These are phyloP conservation scores for Marsdenia floribunda DNA, from an alignment of 257 asterid species.

Conservation along the genomic window DNA sequence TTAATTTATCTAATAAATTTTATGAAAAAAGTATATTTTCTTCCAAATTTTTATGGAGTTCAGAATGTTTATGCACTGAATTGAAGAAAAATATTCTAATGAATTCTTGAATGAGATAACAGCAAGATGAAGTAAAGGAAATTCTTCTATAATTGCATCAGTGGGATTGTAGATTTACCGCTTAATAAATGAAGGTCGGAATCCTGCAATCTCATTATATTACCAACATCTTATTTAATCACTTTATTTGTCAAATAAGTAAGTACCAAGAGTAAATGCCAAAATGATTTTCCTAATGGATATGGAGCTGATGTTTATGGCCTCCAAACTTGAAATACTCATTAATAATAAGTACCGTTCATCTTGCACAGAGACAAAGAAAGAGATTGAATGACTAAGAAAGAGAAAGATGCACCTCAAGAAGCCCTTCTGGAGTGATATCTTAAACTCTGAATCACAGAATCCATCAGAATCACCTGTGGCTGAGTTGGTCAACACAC, in stretches of 20 bases:
- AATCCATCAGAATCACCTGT: constrained; percentile 54
- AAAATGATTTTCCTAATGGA: not conserved
- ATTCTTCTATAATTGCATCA: not conserved
- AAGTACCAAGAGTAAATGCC: not conserved
- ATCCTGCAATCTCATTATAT: not conserved
- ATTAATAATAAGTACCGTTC: not conserved
- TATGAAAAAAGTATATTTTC: not conserved
- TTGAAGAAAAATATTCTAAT: not conserved
- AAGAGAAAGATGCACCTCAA: constrained; percentile 53
- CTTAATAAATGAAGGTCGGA: not conserved
- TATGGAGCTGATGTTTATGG: not conserved
- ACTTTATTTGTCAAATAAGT: not conserved
- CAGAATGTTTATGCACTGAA: not conserved
- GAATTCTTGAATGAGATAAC: not conserved
- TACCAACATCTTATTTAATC: not conserved
- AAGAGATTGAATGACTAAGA: not conserved
- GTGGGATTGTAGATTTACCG: not conserved
- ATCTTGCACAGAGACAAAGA: not conserved
- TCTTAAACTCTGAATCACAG: constrained; percentile 34
- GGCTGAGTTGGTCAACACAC: constrained; percentile 66
- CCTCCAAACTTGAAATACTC: not conserved
- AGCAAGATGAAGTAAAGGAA: not conserved
- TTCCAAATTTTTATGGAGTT: not conserved
- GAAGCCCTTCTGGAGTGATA: constrained; percentile 81
- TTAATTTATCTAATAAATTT: not conserved